Evolutionary conservation across 495 filamentous ascomycete species (phyloP).

Genomic region (Talaromyces liani): DNA sequence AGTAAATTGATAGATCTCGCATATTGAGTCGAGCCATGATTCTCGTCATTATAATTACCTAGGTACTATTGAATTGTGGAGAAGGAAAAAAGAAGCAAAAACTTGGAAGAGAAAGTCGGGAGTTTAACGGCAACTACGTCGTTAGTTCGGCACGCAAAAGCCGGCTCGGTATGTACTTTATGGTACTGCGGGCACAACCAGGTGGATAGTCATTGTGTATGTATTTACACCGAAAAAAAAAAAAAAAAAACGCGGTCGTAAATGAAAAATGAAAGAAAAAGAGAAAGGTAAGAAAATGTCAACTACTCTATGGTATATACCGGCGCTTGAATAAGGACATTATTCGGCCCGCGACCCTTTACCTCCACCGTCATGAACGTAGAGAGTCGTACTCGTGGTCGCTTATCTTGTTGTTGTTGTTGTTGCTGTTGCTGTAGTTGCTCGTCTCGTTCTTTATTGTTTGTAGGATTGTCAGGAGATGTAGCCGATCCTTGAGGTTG

Average conservation of each 20-base stretch:
- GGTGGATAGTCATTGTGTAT: not conserved
- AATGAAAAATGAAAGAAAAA: not conserved
- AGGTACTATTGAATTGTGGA: not conserved
- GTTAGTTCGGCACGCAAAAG: too few species aligned
- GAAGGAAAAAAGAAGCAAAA: not conserved
- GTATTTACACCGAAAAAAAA: not conserved
- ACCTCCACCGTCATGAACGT: conserved; percentile 85
- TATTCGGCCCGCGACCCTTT: conserved; percentile 48
- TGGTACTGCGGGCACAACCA: too few species aligned
- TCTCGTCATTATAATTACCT: not conserved
- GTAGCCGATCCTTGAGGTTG: conserved; percentile 10
- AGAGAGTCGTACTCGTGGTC: conserved; percentile 60
- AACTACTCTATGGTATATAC: conserved; percentile 57
- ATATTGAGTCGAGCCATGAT: not conserved
- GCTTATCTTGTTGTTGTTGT: conserved; percentile 3
- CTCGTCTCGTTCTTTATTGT: conserved; percentile 31
- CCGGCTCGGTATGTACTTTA: too few species aligned
- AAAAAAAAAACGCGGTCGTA: not conserved
- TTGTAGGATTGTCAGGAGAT: conserved; percentile 12
- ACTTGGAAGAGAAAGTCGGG: too few species aligned
- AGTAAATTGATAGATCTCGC: not conserved
- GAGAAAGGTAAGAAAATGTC: not conserved
- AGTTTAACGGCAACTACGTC: too few species aligned
- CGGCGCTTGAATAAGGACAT: conserved; percentile 81
- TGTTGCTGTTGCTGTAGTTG: conserved; percentile 8